phyloP scores from a whole-genome alignment of 306 rosid species.

The Quercus robur region DNA sequence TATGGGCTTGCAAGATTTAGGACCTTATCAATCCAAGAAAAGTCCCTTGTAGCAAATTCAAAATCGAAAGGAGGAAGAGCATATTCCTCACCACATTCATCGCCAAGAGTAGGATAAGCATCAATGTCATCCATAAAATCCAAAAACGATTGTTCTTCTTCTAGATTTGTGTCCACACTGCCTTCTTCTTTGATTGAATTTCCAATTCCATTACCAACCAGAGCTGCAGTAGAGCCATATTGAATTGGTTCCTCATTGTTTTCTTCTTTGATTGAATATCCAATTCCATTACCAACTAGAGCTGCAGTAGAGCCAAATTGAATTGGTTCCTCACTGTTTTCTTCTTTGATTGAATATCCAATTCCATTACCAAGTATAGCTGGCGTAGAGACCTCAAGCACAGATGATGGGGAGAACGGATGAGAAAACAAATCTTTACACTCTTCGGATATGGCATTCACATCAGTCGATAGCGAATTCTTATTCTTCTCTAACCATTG shows the following conservation, averaged over 20 bases:
- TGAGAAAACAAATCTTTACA: slow-evolving; percentile 15
- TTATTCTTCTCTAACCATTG: background rate
- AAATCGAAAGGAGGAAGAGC: slow-evolving; percentile 35
- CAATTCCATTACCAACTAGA: background rate
- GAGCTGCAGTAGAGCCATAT: too few species aligned
- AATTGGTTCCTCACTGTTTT: slow-evolving; percentile 8
- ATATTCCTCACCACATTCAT: slow-evolving; percentile 15
- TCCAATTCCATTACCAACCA: too few species aligned
- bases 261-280: background rate
- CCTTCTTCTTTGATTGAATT: background rate
- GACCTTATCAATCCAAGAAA: slow-evolving; percentile 56
- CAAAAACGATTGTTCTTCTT: slow-evolving; percentile 17
- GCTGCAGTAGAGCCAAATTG: too few species aligned
- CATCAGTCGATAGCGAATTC: slow-evolving; percentile 8
- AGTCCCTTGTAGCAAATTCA: slow-evolving; percentile 28
- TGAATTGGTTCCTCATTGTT: slow-evolving; percentile 6
- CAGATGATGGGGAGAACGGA: slow-evolving; percentile 56
- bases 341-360: background rate
- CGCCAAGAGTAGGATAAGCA: slow-evolving; percentile 12
- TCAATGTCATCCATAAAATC: slow-evolving; percentile 19
- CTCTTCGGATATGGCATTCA: slow-evolving; percentile 14
- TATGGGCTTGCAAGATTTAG: slow-evolving; percentile 16
- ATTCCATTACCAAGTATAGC: slow-evolving; percentile 25
- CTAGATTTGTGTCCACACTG: slow-evolving; percentile 9
- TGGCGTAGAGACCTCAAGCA: slow-evolving; percentile 44